Conservation (phyloP, 2,329 filamentous ascomycete genomes). For the Dryadomyces quercus-mongolicae region DNA sequence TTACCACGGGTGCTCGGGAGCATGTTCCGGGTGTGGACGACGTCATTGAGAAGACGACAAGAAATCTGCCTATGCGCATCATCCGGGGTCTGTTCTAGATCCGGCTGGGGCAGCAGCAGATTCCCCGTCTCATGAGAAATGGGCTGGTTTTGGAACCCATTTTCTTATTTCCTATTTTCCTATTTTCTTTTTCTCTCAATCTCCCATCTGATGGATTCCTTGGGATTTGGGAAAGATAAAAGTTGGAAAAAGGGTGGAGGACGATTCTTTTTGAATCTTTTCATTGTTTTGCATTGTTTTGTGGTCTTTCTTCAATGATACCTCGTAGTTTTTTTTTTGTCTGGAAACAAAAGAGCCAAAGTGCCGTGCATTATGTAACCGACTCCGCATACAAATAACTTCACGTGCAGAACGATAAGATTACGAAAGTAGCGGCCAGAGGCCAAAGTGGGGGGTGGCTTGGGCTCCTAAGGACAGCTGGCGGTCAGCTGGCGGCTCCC, state of each 20-base stretch:
- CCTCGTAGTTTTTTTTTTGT: neutral
- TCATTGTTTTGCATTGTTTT: neutral
- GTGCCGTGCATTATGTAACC: no score
- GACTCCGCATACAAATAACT: neutral
- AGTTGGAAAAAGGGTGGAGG: neutral
- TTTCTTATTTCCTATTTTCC: conserved; percentile 1
- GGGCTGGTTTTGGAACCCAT: neutral
- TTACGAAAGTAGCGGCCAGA: no score
- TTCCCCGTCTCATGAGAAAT: no score
- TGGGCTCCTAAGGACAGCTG: neutral
- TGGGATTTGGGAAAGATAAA: no score
- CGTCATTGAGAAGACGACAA: conserved; percentile 17
- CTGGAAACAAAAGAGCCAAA: neutral
- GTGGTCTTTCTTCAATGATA: neutral
- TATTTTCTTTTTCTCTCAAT: neutral
- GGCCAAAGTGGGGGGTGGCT: neutral
- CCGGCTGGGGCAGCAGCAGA: neutral
- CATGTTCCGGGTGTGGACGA: conserved; percentile 35
- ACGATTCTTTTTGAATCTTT: neutral
- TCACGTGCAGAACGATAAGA: no score
- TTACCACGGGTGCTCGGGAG: conserved; percentile 44
- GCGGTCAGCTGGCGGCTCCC: neutral
- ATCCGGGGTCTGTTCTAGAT: conserved; percentile 22
- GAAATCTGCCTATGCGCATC: conserved; percentile 22
- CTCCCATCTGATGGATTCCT: no score